Conservation (phyloP, 1,139 yeast species). For the Zygosaccharomyces pseudobailii region DNA sequence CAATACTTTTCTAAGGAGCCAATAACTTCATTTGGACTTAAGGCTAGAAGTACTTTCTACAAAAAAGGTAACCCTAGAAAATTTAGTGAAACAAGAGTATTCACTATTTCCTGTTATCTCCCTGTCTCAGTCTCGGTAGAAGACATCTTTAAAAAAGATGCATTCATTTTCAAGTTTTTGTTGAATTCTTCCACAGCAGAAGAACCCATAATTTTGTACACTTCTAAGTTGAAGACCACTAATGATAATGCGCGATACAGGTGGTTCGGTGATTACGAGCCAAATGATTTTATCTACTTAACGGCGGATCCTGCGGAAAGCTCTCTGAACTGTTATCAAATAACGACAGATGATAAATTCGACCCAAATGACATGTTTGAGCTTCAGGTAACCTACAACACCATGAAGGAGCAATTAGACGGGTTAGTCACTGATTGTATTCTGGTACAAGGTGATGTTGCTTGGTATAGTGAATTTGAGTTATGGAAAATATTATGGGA, state of each 20-base stretch:
- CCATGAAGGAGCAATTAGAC: slow-evolving; percentile 28
- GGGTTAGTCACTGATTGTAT: slow-evolving; percentile 26
- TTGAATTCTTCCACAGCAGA: slow-evolving; percentile 24
- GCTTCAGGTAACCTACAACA: slow-evolving; percentile 22
- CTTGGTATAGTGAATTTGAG: slow-evolving; percentile 21
- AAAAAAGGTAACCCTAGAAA: slow-evolving; percentile 3
- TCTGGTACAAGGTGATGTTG: slow-evolving; percentile 25
- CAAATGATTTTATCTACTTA: slow-evolving; percentile 17
- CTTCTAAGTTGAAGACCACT: slow-evolving; percentile 15
- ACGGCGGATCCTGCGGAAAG: slow-evolving; percentile 19
- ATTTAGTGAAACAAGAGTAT: slow-evolving; percentile 14
- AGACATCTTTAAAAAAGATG: slow-evolving; percentile 28
- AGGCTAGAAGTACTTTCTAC: slow-evolving; percentile 11
- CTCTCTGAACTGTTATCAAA: slow-evolving; percentile 26
- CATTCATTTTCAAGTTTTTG: slow-evolving; percentile 30
- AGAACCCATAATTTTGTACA: slow-evolving; percentile 25
- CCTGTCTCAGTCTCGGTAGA: slow-evolving; percentile 34
- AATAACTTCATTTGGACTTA: slow-evolving; percentile 16
- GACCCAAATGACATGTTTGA: slow-evolving; percentile 21
- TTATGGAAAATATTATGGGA: slow-evolving; percentile 28
- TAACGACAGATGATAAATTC: slow-evolving; percentile 16
- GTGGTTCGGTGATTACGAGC: slow-evolving; percentile 20
- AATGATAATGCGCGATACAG: slow-evolving; percentile 12
- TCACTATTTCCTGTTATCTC: slow-evolving; percentile 20
- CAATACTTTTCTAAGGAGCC: slow-evolving; percentile 20